phyloP scores from a whole-genome alignment of 2,329 filamentous ascomycete genomes.

The Penicillium sp. region DNA sequence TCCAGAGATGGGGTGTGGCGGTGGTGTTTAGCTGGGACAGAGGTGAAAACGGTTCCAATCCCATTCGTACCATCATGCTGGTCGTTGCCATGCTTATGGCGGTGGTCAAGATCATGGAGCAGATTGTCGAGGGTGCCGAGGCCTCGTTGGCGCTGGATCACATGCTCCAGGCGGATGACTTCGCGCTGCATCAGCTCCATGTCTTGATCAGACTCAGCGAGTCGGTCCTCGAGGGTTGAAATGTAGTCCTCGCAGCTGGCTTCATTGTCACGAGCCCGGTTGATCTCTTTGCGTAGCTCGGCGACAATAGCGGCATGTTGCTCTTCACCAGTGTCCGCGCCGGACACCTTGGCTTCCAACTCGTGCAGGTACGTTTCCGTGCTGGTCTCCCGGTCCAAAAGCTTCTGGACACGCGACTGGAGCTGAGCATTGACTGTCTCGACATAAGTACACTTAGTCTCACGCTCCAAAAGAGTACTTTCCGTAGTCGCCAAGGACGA shows the following conservation, averaged over 20 bases:
- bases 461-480: constrained; percentile 80
- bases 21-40: constrained; percentile 23
- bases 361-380: constrained; percentile 92
- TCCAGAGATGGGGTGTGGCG: constrained; percentile 37
- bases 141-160: constrained; percentile 90
- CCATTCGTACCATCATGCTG: constrained; percentile 18
- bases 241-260: constrained; percentile 92
- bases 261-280: constrained; percentile 83
- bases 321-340: constrained; percentile 84
- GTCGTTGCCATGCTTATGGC: constrained; percentile 54
- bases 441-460: constrained; percentile 86
- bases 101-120: constrained; percentile 75
- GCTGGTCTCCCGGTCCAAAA: constrained; percentile 82
- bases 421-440: constrained; percentile 90
- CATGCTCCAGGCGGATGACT: constrained; percentile 86
- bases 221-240: constrained; percentile 86
- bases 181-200: constrained; percentile 95
- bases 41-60: not conserved
- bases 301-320: constrained; percentile 79
- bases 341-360: constrained; percentile 82
- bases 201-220: constrained; percentile 94
- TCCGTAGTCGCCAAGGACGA: constrained; percentile 77
- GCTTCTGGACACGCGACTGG: constrained; percentile 82
- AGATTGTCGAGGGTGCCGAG: constrained; percentile 91
- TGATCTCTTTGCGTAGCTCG: constrained; percentile 86